These are phyloP conservation scores for Astrocystis sublimbata DNA, from an alignment of 495 filamentous ascomycete species.

Conservation along the genomic window DNA sequence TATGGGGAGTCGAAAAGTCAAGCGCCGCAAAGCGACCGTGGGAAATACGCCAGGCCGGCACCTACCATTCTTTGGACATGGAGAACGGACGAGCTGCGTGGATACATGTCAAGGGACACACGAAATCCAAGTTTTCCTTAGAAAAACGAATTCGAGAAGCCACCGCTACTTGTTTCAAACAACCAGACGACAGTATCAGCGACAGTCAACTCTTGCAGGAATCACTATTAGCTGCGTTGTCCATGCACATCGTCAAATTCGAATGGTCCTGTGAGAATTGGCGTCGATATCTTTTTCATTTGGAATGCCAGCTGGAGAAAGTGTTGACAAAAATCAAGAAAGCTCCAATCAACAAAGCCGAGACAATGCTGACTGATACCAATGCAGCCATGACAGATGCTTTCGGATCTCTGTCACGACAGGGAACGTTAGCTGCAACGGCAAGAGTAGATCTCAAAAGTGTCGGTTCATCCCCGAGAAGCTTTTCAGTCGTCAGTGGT, in stretches of 20 bases:
- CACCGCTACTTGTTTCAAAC: slow-evolving; percentile 8
- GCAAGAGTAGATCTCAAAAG: too few species aligned
- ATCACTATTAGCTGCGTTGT: slow-evolving; percentile 34
- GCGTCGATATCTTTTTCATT: slow-evolving; percentile 45
- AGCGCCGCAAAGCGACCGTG: slow-evolving; percentile 30
- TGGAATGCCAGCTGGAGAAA: slow-evolving; percentile 36
- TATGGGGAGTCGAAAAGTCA: slow-evolving; percentile 44
- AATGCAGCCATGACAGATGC: background rate
- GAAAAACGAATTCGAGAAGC: slow-evolving; percentile 34
- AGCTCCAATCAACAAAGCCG: background rate
- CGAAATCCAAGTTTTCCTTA: too few species aligned
- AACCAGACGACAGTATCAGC: too few species aligned
- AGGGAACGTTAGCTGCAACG: background rate
- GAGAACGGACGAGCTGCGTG: slow-evolving; percentile 36
- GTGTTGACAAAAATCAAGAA: slow-evolving; percentile 10
- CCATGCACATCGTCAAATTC: slow-evolving; percentile 38
- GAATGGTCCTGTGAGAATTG: slow-evolving; percentile 51
- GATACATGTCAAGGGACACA: slow-evolving; percentile 45
- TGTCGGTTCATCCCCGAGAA: too few species aligned
- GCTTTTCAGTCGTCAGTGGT: too few species aligned
- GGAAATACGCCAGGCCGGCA: slow-evolving; percentile 43
- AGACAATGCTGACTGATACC: background rate
- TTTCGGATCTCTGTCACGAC: background rate
- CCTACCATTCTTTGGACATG: slow-evolving; percentile 47
- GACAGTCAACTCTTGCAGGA: slow-evolving; percentile 1